These are phyloP conservation scores for Boletales sp. DNA, from an alignment of 768 basidiomycete species.

Conservation along the genomic window DNA sequence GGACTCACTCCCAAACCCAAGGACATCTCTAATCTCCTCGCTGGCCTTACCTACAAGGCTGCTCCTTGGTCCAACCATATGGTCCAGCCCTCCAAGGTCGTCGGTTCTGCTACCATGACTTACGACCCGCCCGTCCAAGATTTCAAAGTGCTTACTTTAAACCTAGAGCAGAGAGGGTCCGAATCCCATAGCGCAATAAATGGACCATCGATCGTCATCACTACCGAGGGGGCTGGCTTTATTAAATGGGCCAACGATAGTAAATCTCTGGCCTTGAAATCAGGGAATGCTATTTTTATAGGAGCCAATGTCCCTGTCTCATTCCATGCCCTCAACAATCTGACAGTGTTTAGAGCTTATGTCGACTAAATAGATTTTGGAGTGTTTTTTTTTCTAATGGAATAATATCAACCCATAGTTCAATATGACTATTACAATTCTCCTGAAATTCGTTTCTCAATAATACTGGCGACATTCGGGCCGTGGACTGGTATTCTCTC, in stretches of 20 bases:
- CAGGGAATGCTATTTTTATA: slow-evolving; percentile 81
- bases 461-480: slow-evolving; percentile 57
- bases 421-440: slow-evolving; percentile 5
- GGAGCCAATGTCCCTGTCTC: slow-evolving; percentile 63
- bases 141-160: slow-evolving; percentile 78
- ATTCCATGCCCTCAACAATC: slow-evolving; percentile 36
- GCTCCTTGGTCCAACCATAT: slow-evolving; percentile 66
- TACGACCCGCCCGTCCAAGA: slow-evolving; percentile 95
- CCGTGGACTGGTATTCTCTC: slow-evolving; percentile 72
- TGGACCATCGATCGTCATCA: slow-evolving; percentile 84
- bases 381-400: no score
- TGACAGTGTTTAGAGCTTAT: slow-evolving; percentile 29
- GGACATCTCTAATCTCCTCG: slow-evolving; percentile 87
- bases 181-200: slow-evolving; percentile 61
- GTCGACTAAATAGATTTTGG: slow-evolving; percentile 13
- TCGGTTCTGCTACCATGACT: slow-evolving; percentile 40
- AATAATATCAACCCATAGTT: background rate
- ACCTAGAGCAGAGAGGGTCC: slow-evolving; percentile 39
- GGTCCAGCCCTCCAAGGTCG: slow-evolving; percentile 57
- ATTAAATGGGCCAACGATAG: slow-evolving; percentile 45
- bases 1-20: slow-evolving; percentile 96
- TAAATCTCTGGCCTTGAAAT: slow-evolving; percentile 39
- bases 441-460: slow-evolving; percentile 62
- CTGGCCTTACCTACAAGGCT: slow-evolving; percentile 81
- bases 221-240: slow-evolving; percentile 63